Conservation (phyloP, 1,139 yeast genomes). For the Sugiyamaella sp. region DNA sequence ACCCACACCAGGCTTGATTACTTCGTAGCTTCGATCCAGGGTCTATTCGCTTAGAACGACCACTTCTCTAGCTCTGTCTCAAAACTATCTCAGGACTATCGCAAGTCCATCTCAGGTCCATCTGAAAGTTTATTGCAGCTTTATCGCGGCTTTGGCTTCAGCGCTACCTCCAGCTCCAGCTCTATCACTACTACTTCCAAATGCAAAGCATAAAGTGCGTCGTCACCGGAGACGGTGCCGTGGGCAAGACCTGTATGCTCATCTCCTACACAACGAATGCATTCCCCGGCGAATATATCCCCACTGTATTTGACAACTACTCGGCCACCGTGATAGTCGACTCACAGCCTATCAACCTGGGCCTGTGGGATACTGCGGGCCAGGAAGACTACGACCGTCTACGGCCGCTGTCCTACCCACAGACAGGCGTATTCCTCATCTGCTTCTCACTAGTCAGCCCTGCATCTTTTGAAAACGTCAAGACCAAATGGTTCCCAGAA, state of each 20-base stretch:
- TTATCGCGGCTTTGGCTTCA: no score
- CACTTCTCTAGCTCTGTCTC: no score
- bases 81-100: no score
- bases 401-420: conserved; percentile 90
- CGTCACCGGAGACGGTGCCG: conserved; percentile 96
- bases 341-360: conserved; percentile 77
- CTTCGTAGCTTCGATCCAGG: no score
- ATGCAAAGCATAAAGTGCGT: conserved; percentile 95
- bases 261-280: conserved; percentile 92
- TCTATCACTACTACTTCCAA: neutral
- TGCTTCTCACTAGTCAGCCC: conserved; percentile 89
- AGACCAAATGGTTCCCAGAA: conserved; percentile 80
- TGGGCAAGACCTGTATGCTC: conserved; percentile 88
- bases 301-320: conserved; percentile 90
- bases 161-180: no score
- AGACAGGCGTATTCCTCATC: conserved; percentile 83
- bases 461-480: conserved; percentile 75
- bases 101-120: no score
- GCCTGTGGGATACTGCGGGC: conserved; percentile 98
- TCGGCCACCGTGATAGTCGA: conserved; percentile 86
- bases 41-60: no score
- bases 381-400: conserved; percentile 91
- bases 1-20: no score
- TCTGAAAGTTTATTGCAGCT: no score
- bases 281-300: conserved; percentile 93